Evolutionary conservation across 345 rosid species (phyloP).

Genomic region (Lepidium aucheri): DNA sequence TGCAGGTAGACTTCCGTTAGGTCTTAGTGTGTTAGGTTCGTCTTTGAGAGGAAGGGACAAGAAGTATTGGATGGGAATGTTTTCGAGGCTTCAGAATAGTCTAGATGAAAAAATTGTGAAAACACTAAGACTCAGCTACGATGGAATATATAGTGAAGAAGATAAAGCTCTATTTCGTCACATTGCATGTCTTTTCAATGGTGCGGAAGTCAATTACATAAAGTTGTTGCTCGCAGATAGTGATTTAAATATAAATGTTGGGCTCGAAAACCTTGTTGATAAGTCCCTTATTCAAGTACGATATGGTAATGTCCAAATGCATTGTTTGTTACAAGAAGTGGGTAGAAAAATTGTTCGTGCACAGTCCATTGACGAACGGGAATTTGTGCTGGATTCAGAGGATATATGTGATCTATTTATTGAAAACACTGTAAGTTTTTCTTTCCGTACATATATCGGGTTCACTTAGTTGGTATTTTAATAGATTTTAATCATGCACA

Average conservation of each 20-base stretch:
- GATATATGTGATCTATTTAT: constrained; percentile 7
- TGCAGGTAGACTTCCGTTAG: constrained; percentile 24
- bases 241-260: not conserved
- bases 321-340: not conserved
- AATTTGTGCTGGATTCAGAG: constrained; percentile 3
- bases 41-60: not conserved
- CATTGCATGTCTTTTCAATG: not conserved
- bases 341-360: not conserved
- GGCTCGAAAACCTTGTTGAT: not conserved
- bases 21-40: constrained; percentile 23
- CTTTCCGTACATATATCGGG: not conserved
- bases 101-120: not conserved
- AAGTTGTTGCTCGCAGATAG: not conserved
- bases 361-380: not conserved
- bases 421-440: not conserved
- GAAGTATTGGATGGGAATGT: not conserved
- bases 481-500: too few relatives aligned
- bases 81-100: not conserved
- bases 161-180: not conserved
- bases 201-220: not conserved
- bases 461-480: too few relatives aligned
- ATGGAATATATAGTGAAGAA: not conserved
- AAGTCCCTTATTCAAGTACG: not conserved
- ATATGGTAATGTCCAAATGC: not conserved
- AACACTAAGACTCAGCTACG: not conserved